Evolutionary conservation across 2,329 filamentous ascomycete species (phyloP), one percentile per base, ranked within the genome.

Genomic region (Fonsecaea monophora): DNA sequence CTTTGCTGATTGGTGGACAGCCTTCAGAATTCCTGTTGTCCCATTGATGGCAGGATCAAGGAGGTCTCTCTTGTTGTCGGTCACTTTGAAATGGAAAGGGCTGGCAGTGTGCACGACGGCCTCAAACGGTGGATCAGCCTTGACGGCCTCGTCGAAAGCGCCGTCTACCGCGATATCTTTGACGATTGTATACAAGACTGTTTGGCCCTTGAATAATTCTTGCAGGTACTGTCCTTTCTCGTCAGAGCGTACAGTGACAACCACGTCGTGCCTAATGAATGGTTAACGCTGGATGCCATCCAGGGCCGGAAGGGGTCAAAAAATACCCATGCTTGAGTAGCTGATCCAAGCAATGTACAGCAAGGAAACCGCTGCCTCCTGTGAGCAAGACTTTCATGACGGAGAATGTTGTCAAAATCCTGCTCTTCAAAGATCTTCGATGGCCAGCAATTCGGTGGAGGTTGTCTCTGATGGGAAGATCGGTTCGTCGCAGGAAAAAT

Each of bases 51-150:
- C 87, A 13, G 86, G 85, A 70, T 86, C 84, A 34, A 86, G 77
- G 12, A 86, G 75, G 62, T 80, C 79, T 73, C 88, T 86, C 72
- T 92, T 82, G 34, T 89, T 86, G 71, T 88, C 84, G 32, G 91
- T 87, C 60, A 94, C 87, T 35, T 89, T 89, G 75, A 88, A 85
- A 72, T 90, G 88, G 79, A 91, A 94, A 0, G 91, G 90, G 0
- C 86, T 89, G 2, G 90, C 90, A 4, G 89, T 91, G 76, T 92
- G 89, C 60, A 92, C 83, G 54, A 94, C 90, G 56, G 85, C 88
- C 72, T 91, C 88, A 69, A 94, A 90, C 0, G 87, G 85, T 0
- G 78, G 77, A 1, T 79, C 71, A 1, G 78, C 77, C 64, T 74
- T 72, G 58, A 79, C 74, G 5, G 76, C 85, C 68, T 81, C 73